Base-by-base conservation (phyloP, 352 stramenopile genomes). In the Pythium sukuiense region DNA sequence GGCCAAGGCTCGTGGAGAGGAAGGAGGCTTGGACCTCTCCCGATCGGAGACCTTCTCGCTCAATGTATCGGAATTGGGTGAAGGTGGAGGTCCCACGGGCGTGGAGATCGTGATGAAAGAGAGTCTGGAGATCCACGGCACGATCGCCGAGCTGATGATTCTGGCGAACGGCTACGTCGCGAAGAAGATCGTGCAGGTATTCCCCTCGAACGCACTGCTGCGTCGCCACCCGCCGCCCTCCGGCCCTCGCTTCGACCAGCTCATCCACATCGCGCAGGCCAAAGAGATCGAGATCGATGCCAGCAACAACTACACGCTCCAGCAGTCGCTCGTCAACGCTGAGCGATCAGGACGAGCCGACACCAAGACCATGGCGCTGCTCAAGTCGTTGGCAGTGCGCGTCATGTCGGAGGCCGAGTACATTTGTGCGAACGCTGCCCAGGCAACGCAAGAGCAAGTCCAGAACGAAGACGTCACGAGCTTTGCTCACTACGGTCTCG, bases 401-500 rank as follows among this genome's bases (percentile, higher is more conserved):
- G 91, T 95, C 16, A 98, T 98, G 94, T 95, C 91, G n/a, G 90
- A 98, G 65, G 94, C 94, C 20, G 87, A 97, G 72, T 98, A 98
- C 67, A 77, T 98, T 33, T 97, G 85, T 27, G 90, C 90, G 7
- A 88, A 74, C 41, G 78, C 84, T 20, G 81, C 75, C 16, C 69
- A 88, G 56, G 69, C 75, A 18, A 63, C 45, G 0, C 14, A 26
- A 4, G 70, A 71, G n/a, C 70, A 74, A 9, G 59, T 59, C 3
- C 37, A 61, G 61, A 87, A 87, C 30, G 63, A 72, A 11, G 80
- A 89, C 59, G 61, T 72, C 20, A 89, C 81, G 43, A 77, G 72
- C 20, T 93, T 95, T 63, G 84, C 80, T 6, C 88, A 97, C 70
- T 97, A 97, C 61, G 90, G 89, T 20, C 77, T 97, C 20, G 90